Base-by-base conservation (phyloP, 164 flowering plant genomes). In the Brasenia schreberi region DNA sequence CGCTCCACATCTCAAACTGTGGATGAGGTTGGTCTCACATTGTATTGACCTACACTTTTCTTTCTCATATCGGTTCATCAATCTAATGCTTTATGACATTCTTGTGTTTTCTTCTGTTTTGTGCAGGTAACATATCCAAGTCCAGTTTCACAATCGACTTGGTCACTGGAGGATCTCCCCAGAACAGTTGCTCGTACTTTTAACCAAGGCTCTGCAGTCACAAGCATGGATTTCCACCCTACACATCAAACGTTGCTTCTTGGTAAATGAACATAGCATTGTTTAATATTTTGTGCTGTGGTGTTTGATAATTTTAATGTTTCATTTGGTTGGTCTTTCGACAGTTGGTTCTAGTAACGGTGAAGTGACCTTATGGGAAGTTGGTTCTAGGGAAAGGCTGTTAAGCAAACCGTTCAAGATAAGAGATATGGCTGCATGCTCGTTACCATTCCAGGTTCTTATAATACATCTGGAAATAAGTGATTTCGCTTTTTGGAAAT, bases 191-290 rank as follows among this genome's bases (percentile, higher is more conserved):
- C 84, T 67, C 72, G 86, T 65, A 76, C 82, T 62, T 58, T 88
- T 72, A 82, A 78, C 73, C 97, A 87, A 67, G 97, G 97, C 66
- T 84, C 92, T 45, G 39, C 77, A 69, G 90, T 88, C 64, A 84
- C 79, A 45, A 90, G 94, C 96, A 80, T 93, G 88, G 98, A 93
- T 75, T 93, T 90, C 68, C 92, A 90, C 78, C 98, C 98, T 68
- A 75, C 86, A 66, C 94, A 83, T 49, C 87, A 80, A 4, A 84
- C 86, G 9, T 64, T 86, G 66, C 88, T 93, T 75, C 84, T 93
- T 67, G 96, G 98, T 86, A 81, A n/a, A n/a, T n/a, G 7, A 5
- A 56, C 18, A 16, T 65, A 49, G 10, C 60, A 9, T n/a, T 65
- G 53, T 19, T 60, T 44, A 11, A 6, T n/a, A n/a, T n/a, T n/a